Evolutionary conservation across 2,329 filamentous ascomycete genomes (phyloP), one percentile per base, ranked within the genome.

Genomic region (Hysterium pulicare): DNA sequence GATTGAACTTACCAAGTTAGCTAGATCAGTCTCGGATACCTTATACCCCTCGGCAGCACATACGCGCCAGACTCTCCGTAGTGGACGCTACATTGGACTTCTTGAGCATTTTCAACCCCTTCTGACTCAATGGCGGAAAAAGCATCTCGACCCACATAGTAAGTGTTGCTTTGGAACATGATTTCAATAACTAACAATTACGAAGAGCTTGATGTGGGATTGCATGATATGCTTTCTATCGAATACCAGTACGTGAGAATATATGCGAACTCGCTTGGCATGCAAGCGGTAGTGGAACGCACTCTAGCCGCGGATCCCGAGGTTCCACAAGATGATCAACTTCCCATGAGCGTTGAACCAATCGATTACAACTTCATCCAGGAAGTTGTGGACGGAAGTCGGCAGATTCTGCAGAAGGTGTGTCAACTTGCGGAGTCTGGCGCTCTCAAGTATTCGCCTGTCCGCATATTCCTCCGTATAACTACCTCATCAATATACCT

Each of bases 201-300:
- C 4, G 2, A 28, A 66, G 62, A 64, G 24, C 56, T 67, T 20
- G 62, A 63, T 37, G 57, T 60, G 5, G 61, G 61, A 1, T 48
- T 75, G 10, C 71, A 71, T 39, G 71, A 75, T 32, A 72, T 74
- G 46, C 62, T 80, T 0, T 71, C 71, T 11, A 77, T 80, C 13
- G 77, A 80, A 45, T 79, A 70, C 35, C 65, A 71, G 23, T 71
- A 71, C 36, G 61, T 70, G 2, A 55, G 68, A 2, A 66, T 70
- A 13, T 72, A 70, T 40, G 68, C 67, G 30, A 73, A 73, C 35
- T 71, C 69, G 0, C 67, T 79, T 5, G 76, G 75, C 2, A 75
- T 80, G 59, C 77, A 80, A 55, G 77, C 77, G 2, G 72, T 79
- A 3, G 75, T 79, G 3, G 76, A 79, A 45, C 72, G 75, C n/a